Evolutionary conservation across 768 basidiomycete species (phyloP), one percentile per base, ranked within the genome.

Genomic region (Lactarius trivialis): DNA sequence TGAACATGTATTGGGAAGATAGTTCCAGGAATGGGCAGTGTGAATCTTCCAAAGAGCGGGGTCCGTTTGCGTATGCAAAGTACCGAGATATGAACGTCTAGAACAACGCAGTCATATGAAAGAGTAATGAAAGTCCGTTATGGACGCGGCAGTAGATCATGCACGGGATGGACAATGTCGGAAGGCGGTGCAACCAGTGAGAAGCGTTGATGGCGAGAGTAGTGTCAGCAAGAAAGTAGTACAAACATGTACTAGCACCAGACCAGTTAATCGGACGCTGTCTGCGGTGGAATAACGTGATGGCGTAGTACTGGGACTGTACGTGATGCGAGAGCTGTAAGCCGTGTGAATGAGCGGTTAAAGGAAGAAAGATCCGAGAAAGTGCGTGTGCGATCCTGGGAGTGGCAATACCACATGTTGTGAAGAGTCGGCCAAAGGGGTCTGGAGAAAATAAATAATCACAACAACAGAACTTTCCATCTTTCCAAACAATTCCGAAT

Each of bases 21-120:
- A 50, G 43, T 59, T n/a, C 62, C 45, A 50, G 9, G 62, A 59
- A 63, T n/a, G 48, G 62, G 21, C 19, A 60, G 32, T 64, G 62
- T 63, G 63, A 64, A 60, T 64, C 63, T 43, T 60, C 58, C 37
- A 60, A 56, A 43, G 45, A 41, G 62, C 45, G 36, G 52, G 58
- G 55, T 41, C 52, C 43, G 33, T 32, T 58, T 54, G 52, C 56
- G 58, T 52, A 52, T 58, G 62, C 58, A 60, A 59, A 64, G 61
- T 52, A 57, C 56, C 56, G 56, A 62, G 57, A 63, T 63, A 53
- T 58, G 61, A 63, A 63, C 50, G 41, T 41, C 24, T 53, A 21
- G 28, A 7, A 45, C 21, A 45, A 53, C 56, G 61, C 61, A 41
- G 56, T 62, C 56, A 52, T 59, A 49, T 15, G 34, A 32, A 50